Conservation (phyloP, 2,329 filamentous ascomycete species). For the Colletotrichum liaoningense region DNA sequence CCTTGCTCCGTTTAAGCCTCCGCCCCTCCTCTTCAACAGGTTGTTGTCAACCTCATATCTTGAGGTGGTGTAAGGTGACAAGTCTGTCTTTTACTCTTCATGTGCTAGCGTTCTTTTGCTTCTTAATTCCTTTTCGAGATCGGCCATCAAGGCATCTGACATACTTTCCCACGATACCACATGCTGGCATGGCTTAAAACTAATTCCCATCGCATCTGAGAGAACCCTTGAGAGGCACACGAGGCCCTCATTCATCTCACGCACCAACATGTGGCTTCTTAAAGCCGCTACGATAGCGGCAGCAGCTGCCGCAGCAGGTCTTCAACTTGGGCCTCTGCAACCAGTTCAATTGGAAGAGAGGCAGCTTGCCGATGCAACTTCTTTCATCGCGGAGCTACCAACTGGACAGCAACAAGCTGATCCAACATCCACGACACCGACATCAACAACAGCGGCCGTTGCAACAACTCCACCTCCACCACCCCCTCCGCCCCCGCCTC, state of each 20-base stretch:
- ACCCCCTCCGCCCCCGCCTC: constrained; percentile 2
- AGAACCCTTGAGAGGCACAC: constrained; percentile 1
- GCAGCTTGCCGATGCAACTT: constrained; percentile 4
- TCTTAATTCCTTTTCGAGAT: not conserved
- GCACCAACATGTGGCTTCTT: constrained; percentile 24
- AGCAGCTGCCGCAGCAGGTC: constrained; percentile 22
- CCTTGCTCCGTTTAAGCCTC: constrained; percentile 22
- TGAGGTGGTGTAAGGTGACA: constrained; percentile 4
- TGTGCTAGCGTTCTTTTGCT: not conserved
- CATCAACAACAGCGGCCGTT: not conserved
- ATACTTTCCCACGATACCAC: not conserved
- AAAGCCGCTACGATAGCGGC: constrained; percentile 17
- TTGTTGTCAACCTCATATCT: constrained; percentile 3
- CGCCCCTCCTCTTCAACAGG: not conserved
- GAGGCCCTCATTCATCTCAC: not conserved
- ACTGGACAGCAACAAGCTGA: constrained; percentile 1
- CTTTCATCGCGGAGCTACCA: constrained; percentile 27
- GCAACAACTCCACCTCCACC: constrained; percentile 7
- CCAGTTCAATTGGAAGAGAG: not conserved
- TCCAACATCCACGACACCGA: not conserved
- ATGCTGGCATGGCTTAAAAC: constrained; percentile 31
- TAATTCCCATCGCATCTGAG: constrained; percentile 3
- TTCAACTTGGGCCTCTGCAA: constrained; percentile 3
- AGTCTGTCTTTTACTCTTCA: not conserved
- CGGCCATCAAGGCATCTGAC: not conserved